phyloP scores from a whole-genome alignment of 2,329 filamentous ascomycete species.

The Pseudogymnoascus destructans region DNA sequence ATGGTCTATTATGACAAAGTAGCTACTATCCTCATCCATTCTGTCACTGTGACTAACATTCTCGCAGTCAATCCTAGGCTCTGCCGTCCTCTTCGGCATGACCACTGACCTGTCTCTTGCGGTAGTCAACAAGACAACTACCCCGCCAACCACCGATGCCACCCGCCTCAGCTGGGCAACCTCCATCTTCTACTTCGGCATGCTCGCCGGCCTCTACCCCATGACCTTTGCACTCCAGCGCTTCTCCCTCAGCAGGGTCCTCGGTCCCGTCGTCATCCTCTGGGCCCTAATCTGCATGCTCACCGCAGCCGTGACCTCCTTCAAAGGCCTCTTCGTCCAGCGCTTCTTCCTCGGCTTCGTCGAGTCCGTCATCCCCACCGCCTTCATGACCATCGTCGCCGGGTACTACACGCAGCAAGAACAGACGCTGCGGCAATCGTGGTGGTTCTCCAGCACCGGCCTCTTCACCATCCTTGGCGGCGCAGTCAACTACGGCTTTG shows the following conservation, averaged over 20 bases:
- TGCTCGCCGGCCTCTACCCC: slow-evolving; percentile 61
- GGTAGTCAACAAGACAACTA: slow-evolving; percentile 34
- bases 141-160: slow-evolving; percentile 48
- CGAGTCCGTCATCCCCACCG: slow-evolving; percentile 52
- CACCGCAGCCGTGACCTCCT: slow-evolving; percentile 51
- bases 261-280: slow-evolving; percentile 48
- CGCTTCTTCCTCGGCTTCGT: slow-evolving; percentile 50
- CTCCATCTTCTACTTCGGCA: slow-evolving; percentile 68
- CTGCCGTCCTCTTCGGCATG: slow-evolving; percentile 58
- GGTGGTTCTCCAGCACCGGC: slow-evolving; percentile 49
- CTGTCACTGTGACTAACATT: not conserved
- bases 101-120: slow-evolving; percentile 51
- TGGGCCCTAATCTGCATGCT: slow-evolving; percentile 57
- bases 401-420: slow-evolving; percentile 53
- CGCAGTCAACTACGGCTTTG: slow-evolving; percentile 54
- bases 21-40: slow-evolving; percentile 15
- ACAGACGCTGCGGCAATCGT: slow-evolving; percentile 50
- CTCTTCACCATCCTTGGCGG: slow-evolving; percentile 49
- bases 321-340: slow-evolving; percentile 51
- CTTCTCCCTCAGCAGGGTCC: slow-evolving; percentile 49
- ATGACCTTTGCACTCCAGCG: slow-evolving; percentile 59
- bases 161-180: slow-evolving; percentile 62
- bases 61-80: slow-evolving; percentile 53
- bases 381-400: slow-evolving; percentile 51
- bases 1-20: slow-evolving; percentile 60